Percentiles rank a stretch among this genome's conserved stretches.
Evolutionary conservation across 2,329 filamentous ascomycete genomes (phyloP).

Genomic region (Xylariales sp.): DNA sequence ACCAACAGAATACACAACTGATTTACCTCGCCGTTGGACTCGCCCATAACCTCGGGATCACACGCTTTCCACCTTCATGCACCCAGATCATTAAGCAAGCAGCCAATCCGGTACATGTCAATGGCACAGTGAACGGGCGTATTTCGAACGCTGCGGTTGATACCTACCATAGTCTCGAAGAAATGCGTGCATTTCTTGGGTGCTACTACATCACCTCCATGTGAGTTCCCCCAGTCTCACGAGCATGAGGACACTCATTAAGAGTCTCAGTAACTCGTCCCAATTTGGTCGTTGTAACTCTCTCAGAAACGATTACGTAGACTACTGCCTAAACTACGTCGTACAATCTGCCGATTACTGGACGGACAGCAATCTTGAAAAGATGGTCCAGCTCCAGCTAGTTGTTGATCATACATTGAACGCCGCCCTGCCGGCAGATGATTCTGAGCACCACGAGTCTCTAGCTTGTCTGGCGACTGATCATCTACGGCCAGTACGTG

Average conservation of each 20-base stretch:
- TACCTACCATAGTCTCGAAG: constrained; percentile 28
- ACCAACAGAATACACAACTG: constrained; percentile 32
- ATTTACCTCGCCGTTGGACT: constrained; percentile 36
- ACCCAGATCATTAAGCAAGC: constrained; percentile 13
- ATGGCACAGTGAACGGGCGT: constrained; percentile 2
- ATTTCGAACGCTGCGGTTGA: constrained; percentile 13
- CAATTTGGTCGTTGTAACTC: constrained; percentile 30
- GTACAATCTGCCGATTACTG: constrained; percentile 18
- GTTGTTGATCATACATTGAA: constrained; percentile 30
- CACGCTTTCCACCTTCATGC: constrained; percentile 15
- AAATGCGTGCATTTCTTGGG: constrained; percentile 33
- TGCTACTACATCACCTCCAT: constrained; percentile 35
- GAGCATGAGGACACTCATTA: background rate
- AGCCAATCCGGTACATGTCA: constrained; percentile 11
- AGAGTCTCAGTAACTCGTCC: constrained; percentile 27
- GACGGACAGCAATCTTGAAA: constrained; percentile 29
- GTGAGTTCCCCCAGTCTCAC: constrained; percentile 22
- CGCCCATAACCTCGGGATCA: constrained; percentile 35
- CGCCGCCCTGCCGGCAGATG: constrained; percentile 19
- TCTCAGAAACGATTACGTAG: constrained; percentile 27
- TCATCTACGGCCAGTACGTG: background rate
- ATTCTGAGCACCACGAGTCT: background rate
- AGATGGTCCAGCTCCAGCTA: constrained; percentile 30
- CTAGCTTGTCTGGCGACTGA: background rate
- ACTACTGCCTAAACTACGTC: constrained; percentile 29